Conservation (phyloP, 306 rosid genomes). For the Alnus glutinosa region DNA sequence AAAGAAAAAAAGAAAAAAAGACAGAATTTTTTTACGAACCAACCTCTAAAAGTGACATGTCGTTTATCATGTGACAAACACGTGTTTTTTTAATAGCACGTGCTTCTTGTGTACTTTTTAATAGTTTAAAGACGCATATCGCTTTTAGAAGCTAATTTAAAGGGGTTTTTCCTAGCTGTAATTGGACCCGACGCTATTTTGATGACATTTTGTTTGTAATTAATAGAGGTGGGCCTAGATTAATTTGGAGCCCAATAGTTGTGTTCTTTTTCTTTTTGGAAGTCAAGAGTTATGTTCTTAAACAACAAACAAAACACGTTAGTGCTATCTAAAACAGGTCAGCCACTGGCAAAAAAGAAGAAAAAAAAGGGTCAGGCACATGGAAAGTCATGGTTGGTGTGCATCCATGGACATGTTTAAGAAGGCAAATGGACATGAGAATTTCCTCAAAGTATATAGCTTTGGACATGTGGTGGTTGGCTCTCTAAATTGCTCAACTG, state of each 20-base stretch:
- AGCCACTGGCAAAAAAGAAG: no score
- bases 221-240: background rate
- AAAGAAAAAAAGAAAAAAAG: no score
- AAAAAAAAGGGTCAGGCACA: no score
- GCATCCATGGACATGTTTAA: background rate
- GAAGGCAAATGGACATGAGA: no score
- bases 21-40: no score
- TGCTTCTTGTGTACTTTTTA: no score
- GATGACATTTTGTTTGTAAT: constrained; percentile 3
- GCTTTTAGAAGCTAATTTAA: no score
- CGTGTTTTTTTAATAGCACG: no score
- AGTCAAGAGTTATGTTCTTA: background rate
- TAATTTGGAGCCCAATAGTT: background rate
- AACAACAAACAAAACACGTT: background rate
- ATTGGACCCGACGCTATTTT: background rate
- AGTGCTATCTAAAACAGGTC: background rate
- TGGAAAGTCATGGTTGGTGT: constrained; percentile 17
- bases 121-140: no score
- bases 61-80: no score
- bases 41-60: no score
- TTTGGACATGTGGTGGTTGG: constrained; percentile 11
- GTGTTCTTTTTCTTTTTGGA: no score
- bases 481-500: constrained; percentile 22
- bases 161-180: background rate
- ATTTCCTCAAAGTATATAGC: background rate